Evolutionary conservation across 2,329 filamentous ascomycete species (phyloP).

Genomic region (Fusarium guadeloupense): DNA sequence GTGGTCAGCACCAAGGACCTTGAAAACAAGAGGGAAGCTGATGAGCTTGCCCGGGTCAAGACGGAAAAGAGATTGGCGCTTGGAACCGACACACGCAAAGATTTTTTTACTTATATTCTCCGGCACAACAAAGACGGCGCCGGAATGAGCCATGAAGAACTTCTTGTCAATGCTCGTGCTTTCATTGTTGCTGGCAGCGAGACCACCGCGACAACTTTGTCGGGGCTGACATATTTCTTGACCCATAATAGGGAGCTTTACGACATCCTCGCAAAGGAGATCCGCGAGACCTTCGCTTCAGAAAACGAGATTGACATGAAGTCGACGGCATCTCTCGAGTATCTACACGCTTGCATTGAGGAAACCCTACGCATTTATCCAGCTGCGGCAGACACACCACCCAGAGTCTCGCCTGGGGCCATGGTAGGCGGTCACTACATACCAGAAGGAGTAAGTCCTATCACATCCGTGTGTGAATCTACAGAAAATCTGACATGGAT

Average conservation of each 20-base stretch:
- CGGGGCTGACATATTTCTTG: background rate
- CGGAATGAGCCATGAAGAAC: too few relatives aligned
- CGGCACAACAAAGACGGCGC: too few relatives aligned
- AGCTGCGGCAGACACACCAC: background rate
- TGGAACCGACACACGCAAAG: too few relatives aligned
- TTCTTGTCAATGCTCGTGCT: too few relatives aligned
- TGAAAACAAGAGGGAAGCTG: too few relatives aligned
- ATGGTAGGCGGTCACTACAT: slow-evolving; percentile 34
- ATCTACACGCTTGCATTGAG: slow-evolving; percentile 51
- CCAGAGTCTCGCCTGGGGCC: slow-evolving; percentile 32
- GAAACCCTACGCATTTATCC: slow-evolving; percentile 52
- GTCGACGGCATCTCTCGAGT: slow-evolving; percentile 16
- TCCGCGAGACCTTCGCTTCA: slow-evolving; percentile 49
- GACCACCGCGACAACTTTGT: slow-evolving; percentile 45
- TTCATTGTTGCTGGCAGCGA: slow-evolving; percentile 47
- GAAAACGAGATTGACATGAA: slow-evolving; percentile 50
- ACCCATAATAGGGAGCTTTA: slow-evolving; percentile 20
- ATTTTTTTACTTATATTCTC: too few relatives aligned
- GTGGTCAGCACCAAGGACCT: too few relatives aligned
- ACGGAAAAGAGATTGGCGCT: too few relatives aligned
- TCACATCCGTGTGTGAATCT: background rate
- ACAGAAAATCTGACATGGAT: background rate
- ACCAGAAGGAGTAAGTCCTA: slow-evolving; percentile 42
- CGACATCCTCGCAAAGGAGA: slow-evolving; percentile 47
- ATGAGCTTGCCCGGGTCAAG: too few relatives aligned